Percentiles rank a stretch among this genome's conserved stretches.
Evolutionary conservation across 2,329 filamentous ascomycete genomes (phyloP).

Genomic region (Ceratocystis harringtonii): DNA sequence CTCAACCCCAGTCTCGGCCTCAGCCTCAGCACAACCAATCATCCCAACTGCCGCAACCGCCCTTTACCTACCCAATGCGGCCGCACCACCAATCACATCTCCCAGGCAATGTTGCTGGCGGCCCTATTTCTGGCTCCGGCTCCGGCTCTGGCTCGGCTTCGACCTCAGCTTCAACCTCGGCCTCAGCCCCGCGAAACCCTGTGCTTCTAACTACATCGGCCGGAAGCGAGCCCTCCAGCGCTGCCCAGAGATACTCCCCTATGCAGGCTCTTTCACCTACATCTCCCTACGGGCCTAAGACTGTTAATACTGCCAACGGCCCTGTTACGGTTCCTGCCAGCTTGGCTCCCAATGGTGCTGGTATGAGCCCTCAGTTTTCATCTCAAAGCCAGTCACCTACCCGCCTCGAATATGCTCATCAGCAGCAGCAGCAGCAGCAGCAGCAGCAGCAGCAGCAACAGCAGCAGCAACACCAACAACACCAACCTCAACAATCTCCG

Average conservation of each 20-base stretch:
- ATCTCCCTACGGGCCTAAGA: slow-evolving; percentile 56
- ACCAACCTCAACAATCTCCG: slow-evolving; percentile 8
- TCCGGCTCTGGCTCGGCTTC: slow-evolving; percentile 19
- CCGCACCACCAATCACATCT: slow-evolving; percentile 63
- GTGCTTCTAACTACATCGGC: slow-evolving; percentile 13
- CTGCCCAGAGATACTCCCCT: slow-evolving; percentile 84
- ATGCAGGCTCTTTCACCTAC: slow-evolving; percentile 81
- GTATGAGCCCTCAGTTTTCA: slow-evolving; percentile 50
- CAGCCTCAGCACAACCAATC: slow-evolving; percentile 24
- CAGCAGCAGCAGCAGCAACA: slow-evolving; percentile 13
- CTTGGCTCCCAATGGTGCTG: slow-evolving; percentile 72
- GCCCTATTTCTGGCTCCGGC: slow-evolving; percentile 21
- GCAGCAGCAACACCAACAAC: slow-evolving; percentile 16
- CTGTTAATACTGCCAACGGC: slow-evolving; percentile 44
- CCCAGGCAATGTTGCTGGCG: slow-evolving; percentile 31
- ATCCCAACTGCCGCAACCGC: slow-evolving; percentile 37
- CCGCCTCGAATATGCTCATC: slow-evolving; percentile 44
- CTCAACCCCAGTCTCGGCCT: slow-evolving; percentile 22
- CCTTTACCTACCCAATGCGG: slow-evolving; percentile 71
- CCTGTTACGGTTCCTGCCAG: slow-evolving; percentile 64
- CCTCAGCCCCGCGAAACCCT: slow-evolving; percentile 46
- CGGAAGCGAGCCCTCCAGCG: slow-evolving; percentile 56
- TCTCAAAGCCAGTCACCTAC: slow-evolving; percentile 62
- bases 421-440: slow-evolving; percentile 11
- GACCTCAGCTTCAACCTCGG: slow-evolving; percentile 33